Evolutionary conservation across 2,329 filamentous ascomycete genomes (phyloP), one percentile per base, ranked within the genome.

Genomic region (Fusarium graminum): DNA sequence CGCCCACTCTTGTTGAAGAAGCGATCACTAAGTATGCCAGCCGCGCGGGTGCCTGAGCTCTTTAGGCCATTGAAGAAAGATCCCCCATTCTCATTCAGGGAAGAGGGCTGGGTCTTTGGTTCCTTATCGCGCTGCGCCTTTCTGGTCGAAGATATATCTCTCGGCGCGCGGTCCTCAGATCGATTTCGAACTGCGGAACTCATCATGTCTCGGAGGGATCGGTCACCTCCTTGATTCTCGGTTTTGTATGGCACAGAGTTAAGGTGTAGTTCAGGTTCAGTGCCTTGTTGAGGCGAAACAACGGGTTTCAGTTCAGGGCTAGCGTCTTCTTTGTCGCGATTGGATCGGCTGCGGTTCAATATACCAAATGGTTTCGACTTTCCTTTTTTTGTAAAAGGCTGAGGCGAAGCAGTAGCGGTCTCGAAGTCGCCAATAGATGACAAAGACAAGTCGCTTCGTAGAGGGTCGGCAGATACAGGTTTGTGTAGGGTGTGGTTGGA

Each of bases 11-110:
- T 95, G 60, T 91, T 91, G 73, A 97, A 94, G 50, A 96, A 84
- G 11, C 91, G 90, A 74, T 93, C 94, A 67, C 92, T 90, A 63
- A 94, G 87, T 72, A 93, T 92, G 65, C 92, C 92, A 22, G 92
- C 92, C 30, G 71, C 71, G 19, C 69, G 69, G n/a, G 68, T 73
- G 38, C 67, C 68, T 26, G 67, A 70, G 46, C 63, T 73, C 52
- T 68, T 71, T 7, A 73, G 63, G 12, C 71, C 69, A 30, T 72
- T 73, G 28, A 73, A 66, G 34, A 73, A 73, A 17, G 71, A 73
- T 16, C 89, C 72, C 11, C 71, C 88, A 45, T 85, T 88, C 44
- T 90, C 88, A 52, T 85, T 85, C 67, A 84, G 80, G 1, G 87
- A 86, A 2, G 85, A 83, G 28, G 80, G 83, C 70, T 82, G 86